Conservation (phyloP, 2,329 filamentous ascomycete genomes). For the Magnaporthales sp. region DNA sequence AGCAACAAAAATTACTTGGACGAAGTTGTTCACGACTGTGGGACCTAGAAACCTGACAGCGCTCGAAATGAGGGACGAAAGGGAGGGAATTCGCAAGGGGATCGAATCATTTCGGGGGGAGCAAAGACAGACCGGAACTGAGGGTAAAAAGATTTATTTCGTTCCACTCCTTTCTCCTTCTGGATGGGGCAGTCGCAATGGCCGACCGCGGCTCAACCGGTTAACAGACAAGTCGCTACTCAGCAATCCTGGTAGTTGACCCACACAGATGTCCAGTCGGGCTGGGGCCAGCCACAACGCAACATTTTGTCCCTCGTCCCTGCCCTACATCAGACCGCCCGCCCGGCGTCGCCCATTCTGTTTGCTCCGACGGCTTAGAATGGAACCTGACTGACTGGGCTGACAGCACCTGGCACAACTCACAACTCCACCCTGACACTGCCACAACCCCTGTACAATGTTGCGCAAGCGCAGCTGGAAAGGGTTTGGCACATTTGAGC, state of each 20-base stretch:
- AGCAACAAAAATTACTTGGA: neutral
- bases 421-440: neutral
- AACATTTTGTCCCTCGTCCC: neutral
- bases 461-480: neutral
- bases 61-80: neutral
- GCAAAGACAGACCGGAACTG: neutral
- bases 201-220: neutral
- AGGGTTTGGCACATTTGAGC: neutral
- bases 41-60: neutral
- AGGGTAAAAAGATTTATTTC: neutral
- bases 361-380: neutral
- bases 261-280: neutral
- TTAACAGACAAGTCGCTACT: neutral
- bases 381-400: neutral
- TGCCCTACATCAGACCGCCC: neutral
- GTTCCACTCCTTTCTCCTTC: neutral
- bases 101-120: neutral
- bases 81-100: neutral
- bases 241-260: neutral
- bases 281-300: neutral
- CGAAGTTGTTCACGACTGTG: neutral
- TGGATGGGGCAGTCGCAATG: neutral
- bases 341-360: neutral
- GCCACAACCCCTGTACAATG: neutral
- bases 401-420: neutral